Percentiles rank a stretch among this genome's conserved stretches.
Conservation (phyloP, 75 land plant genomes). For the Cunninghamia lanceolata region DNA sequence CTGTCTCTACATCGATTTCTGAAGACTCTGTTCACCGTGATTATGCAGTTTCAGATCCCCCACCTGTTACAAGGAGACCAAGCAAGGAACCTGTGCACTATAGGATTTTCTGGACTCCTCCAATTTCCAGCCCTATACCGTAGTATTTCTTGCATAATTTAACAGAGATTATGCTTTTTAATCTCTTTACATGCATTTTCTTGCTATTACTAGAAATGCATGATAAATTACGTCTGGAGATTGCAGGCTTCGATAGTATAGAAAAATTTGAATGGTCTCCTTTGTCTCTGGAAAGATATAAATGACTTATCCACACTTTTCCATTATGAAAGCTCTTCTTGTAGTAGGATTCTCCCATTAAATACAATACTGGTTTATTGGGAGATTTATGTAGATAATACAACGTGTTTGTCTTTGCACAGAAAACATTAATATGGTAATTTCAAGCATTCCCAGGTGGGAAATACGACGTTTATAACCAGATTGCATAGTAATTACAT, state of each 20-base stretch:
- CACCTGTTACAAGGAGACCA: conserved; percentile 1
- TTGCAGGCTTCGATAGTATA: neutral
- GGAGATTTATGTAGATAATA: neutral
- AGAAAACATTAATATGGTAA: neutral
- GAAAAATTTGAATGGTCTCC: neutral
- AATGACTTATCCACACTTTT: neutral
- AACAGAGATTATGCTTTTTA: neutral
- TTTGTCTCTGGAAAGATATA: neutral
- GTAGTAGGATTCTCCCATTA: neutral
- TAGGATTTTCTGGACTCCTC: conserved; percentile 8
- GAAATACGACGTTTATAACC: neutral
- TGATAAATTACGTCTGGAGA: neutral
- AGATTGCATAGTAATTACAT: neutral
- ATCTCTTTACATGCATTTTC: neutral
- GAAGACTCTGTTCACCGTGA: neutral
- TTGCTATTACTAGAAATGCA: neutral
- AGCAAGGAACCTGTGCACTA: conserved; percentile 9
- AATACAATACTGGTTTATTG: neutral
- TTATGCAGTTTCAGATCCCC: conserved; percentile 3
- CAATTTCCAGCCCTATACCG: neutral
- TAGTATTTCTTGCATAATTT: neutral
- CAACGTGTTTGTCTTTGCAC: neutral
- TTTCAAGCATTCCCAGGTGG: neutral
- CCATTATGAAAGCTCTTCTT: neutral
- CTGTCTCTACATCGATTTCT: neutral